These are phyloP conservation scores for Kwoniella europaea DNA, from an alignment of 768 basidiomycete species.

Conservation along the genomic window DNA sequence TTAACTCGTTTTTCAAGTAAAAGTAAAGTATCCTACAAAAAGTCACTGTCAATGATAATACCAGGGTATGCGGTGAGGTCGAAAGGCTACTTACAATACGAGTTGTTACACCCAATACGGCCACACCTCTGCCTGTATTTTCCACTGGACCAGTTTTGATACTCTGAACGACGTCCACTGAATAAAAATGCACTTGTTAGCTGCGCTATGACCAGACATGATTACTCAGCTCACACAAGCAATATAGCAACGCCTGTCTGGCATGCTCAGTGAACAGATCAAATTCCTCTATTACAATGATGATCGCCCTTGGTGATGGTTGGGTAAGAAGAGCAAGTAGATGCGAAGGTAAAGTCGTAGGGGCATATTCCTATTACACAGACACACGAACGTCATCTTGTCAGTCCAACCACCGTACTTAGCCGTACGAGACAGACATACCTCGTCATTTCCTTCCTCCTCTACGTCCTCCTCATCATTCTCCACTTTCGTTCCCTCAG, in stretches of 20 bases:
- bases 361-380: constrained; percentile 52
- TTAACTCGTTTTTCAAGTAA: constrained; percentile 95
- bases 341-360: constrained; percentile 69
- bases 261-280: constrained; percentile 92
- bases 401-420: background rate
- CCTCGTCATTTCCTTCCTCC: constrained; percentile 45
- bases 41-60: too few relatives aligned
- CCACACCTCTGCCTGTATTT: constrained; percentile 68
- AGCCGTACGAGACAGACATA: constrained; percentile 19
- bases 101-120: constrained; percentile 83
- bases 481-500: constrained; percentile 64
- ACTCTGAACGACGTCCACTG: constrained; percentile 86
- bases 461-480: constrained; percentile 59
- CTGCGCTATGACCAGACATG: background rate
- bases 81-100: constrained; percentile 62
- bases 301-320: constrained; percentile 70
- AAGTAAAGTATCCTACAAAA: constrained; percentile 73
- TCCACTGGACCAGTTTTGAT: constrained; percentile 63
- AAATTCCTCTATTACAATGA: constrained; percentile 87
- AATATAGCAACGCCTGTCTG: constrained; percentile 90
- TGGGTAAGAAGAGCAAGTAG: constrained; percentile 56
- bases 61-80: too few relatives aligned
- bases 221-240: constrained; percentile 63
- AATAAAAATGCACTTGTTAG: background rate
- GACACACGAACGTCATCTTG: background rate